Conservation (phyloP, 768 basidiomycete species). For the Boletus tylopilopsis region DNA sequence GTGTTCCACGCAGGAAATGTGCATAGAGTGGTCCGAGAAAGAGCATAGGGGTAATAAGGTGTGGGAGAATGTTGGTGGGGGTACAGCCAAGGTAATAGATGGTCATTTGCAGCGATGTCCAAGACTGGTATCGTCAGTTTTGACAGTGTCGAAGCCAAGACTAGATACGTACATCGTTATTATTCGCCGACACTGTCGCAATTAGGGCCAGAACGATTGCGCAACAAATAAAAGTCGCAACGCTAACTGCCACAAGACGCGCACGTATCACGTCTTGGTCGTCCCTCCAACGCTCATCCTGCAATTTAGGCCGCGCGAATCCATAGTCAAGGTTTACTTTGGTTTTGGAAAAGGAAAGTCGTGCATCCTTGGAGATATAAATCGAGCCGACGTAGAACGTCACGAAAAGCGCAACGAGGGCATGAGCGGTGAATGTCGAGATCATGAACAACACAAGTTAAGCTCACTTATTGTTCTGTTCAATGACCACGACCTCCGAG, state of each 20-base stretch:
- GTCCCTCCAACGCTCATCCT: slow-evolving; percentile 63
- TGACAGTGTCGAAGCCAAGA: background rate
- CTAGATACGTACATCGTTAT: slow-evolving; percentile 10
- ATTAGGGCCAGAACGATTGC: slow-evolving; percentile 45
- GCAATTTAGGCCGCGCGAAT: slow-evolving; percentile 30
- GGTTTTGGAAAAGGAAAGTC: slow-evolving; percentile 47
- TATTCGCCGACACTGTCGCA: slow-evolving; percentile 14
- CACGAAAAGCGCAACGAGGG: slow-evolving; percentile 56
- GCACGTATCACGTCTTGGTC: slow-evolving; percentile 84
- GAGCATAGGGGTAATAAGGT: slow-evolving; percentile 67
- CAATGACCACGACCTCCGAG: too few species aligned
- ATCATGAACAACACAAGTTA: slow-evolving; percentile 17
- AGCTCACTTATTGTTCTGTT: slow-evolving; percentile 11
- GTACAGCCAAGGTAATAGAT: slow-evolving; percentile 41
- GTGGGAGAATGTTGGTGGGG: slow-evolving; percentile 37
- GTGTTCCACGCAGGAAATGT: slow-evolving; percentile 36
- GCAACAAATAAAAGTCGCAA: slow-evolving; percentile 61
- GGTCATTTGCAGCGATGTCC: slow-evolving; percentile 28
- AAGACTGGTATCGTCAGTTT: slow-evolving; percentile 14
- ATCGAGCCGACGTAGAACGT: slow-evolving; percentile 77
- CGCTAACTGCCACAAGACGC: slow-evolving; percentile 61
- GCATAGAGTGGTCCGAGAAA: slow-evolving; percentile 78
- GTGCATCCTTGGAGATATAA: slow-evolving; percentile 66
- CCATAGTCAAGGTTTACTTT: slow-evolving; percentile 23
- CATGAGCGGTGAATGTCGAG: slow-evolving; percentile 41